Percentiles rank a stretch among this genome's conserved stretches.
These are phyloP conservation scores for Juglanconis oblonga DNA, from an alignment of 2,329 filamentous ascomycete genomes.

Conservation along the genomic window DNA sequence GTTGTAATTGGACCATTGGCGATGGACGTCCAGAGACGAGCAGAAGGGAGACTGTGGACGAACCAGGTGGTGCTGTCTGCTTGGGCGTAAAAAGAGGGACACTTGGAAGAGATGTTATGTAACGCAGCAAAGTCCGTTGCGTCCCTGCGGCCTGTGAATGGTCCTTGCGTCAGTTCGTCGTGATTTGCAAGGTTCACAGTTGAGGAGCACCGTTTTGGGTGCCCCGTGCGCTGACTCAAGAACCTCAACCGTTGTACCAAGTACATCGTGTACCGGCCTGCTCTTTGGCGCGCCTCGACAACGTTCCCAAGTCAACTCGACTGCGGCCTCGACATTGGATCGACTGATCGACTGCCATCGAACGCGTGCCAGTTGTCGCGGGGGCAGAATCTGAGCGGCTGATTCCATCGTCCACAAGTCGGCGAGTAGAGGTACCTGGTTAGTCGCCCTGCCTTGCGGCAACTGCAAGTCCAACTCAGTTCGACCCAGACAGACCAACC, in stretches of 20 bases:
- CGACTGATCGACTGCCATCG: not conserved
- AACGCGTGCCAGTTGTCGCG: not conserved
- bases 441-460: not conserved
- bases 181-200: not conserved
- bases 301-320: not conserved
- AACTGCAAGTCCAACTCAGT: not conserved
- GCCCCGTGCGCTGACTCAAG: not conserved
- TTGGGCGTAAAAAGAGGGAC: not conserved
- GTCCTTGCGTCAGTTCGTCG: not conserved
- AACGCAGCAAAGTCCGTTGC: not conserved
- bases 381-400: not conserved
- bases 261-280: not conserved
- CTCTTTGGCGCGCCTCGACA: not conserved
- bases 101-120: not conserved
- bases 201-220: slow-evolving; percentile 4
- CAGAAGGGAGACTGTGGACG: not conserved
- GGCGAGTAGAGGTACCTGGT: not conserved
- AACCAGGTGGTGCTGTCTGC: not conserved
- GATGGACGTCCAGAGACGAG: not conserved
- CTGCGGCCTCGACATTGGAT: not conserved
- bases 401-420: not conserved
- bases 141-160: not conserved
- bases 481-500: not conserved
- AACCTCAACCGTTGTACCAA: not conserved
- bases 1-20: not conserved